Evolutionary conservation across 2,329 filamentous ascomycete genomes (phyloP).

Genomic region (Diaporthe citri): DNA sequence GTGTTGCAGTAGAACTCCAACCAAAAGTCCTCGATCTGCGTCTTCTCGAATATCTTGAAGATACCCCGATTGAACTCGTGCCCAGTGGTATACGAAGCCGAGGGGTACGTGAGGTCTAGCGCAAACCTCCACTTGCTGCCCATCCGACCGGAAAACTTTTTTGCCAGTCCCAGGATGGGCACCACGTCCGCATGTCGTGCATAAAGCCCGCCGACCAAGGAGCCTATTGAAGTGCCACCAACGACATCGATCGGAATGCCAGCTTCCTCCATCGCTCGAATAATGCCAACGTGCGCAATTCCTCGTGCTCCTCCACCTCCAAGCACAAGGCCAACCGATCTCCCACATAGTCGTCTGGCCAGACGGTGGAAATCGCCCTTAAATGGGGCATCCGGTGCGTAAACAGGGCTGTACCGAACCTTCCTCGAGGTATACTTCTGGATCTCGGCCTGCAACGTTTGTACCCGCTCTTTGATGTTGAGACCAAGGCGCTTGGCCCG

Average conservation of each 20-base stretch:
- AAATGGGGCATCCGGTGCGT: slow-evolving; percentile 90
- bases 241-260: slow-evolving; percentile 96
- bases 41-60: slow-evolving; percentile 97
- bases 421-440: slow-evolving; percentile 98
- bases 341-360: slow-evolving; percentile 89
- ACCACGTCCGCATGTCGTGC: slow-evolving; percentile 97
- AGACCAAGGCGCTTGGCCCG: slow-evolving; percentile 84
- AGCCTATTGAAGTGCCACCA: slow-evolving; percentile 94
- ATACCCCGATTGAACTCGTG: slow-evolving; percentile 99
- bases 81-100: slow-evolving; percentile 95
- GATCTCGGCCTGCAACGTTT: slow-evolving; percentile 95
- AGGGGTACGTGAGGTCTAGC: slow-evolving; percentile 94
- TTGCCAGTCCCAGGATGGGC: slow-evolving; percentile 94
- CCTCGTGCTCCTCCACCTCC: slow-evolving; percentile 94
- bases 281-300: slow-evolving; percentile 93
- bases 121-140: slow-evolving; percentile 99
- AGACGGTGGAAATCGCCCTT: slow-evolving; percentile 98
- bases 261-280: slow-evolving; percentile 93
- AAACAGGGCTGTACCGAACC: slow-evolving; percentile 88
- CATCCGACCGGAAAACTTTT: slow-evolving; percentile 99
- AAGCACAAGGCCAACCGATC: slow-evolving; percentile 92
- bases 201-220: slow-evolving; percentile 95
- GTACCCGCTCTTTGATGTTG: slow-evolving; percentile 90
- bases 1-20: slow-evolving; percentile 99
- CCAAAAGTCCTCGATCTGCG: slow-evolving; percentile 99